These are phyloP conservation scores for Suillus hirtellus DNA, from an alignment of 768 basidiomycete species.

Conservation along the genomic window DNA sequence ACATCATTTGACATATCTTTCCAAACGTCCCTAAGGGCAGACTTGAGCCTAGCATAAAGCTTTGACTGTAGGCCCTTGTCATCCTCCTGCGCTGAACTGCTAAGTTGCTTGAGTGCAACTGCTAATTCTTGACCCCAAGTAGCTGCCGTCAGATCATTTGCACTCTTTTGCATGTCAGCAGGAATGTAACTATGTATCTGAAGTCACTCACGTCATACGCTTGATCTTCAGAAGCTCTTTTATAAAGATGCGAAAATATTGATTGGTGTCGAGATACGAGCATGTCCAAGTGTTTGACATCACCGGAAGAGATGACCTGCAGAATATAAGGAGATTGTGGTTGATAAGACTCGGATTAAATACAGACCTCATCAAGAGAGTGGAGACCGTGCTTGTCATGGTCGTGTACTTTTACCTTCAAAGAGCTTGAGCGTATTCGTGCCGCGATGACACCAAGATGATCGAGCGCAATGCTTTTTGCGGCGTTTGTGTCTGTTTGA, in stretches of 20 bases:
- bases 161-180: constrained; percentile 54
- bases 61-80: constrained; percentile 26
- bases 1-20: constrained; percentile 66
- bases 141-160: constrained; percentile 77
- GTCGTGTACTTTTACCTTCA: constrained; percentile 39
- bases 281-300: constrained; percentile 53
- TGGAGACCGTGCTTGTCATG: constrained; percentile 40
- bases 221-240: constrained; percentile 75
- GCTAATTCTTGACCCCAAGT: constrained; percentile 84
- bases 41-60: constrained; percentile 61
- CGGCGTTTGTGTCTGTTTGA: constrained; percentile 74
- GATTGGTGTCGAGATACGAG: constrained; percentile 65
- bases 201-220: constrained; percentile 65
- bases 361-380: constrained; percentile 70
- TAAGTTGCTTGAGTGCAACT: constrained; percentile 57
- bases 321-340: constrained; percentile 4
- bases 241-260: constrained; percentile 65
- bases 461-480: constrained; percentile 88
- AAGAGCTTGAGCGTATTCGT: constrained; percentile 61
- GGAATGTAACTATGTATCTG: constrained; percentile 5
- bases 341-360: not conserved
- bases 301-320: constrained; percentile 55
- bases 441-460: constrained; percentile 94
- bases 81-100: constrained; percentile 45
- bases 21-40: constrained; percentile 73